Percentiles rank a stretch among this genome's conserved stretches.
phyloP scores from a whole-genome alignment of 2,329 filamentous ascomycete species.

The Penicillium sclerotiorum region DNA sequence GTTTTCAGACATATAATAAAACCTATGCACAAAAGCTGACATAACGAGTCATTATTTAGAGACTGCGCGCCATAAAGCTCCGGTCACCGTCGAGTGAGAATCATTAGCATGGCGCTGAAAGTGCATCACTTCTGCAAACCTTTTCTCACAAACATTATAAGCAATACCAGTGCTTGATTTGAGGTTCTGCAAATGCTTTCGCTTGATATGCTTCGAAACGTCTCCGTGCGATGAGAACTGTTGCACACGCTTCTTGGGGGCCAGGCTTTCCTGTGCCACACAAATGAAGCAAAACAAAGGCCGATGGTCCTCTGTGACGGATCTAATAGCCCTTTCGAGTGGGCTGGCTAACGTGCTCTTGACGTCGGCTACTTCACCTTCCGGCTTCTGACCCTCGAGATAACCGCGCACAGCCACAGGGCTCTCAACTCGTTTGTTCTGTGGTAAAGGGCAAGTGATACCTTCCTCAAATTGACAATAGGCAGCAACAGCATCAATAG shows the following conservation, averaged over 20 bases:
- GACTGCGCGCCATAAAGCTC: too few species aligned
- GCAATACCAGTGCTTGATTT: neutral
- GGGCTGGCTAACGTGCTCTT: too few species aligned
- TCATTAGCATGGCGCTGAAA: slow-evolving; percentile 3
- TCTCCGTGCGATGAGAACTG: slow-evolving; percentile 6
- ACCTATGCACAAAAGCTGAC: too few species aligned
- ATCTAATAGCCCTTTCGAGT: slow-evolving; percentile 1
- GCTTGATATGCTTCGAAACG: slow-evolving; percentile 11
- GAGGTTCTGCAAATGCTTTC: slow-evolving; percentile 11
- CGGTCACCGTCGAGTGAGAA: neutral
- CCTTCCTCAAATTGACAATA: too few species aligned
- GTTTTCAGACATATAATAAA: too few species aligned
- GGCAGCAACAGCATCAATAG: too few species aligned
- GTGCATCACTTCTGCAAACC: slow-evolving; percentile 4
- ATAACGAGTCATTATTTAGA: too few species aligned
- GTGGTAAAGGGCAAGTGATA: too few species aligned
- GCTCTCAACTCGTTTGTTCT: too few species aligned
- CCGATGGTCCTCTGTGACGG: slow-evolving; percentile 5
- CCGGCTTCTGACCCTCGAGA: too few species aligned
- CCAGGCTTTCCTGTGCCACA: slow-evolving; percentile 5
- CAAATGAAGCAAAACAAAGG: slow-evolving; percentile 12
- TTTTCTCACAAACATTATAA: slow-evolving; percentile 7
- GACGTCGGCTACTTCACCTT: too few species aligned
- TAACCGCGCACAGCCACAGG: too few species aligned
- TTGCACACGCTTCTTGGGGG: slow-evolving; percentile 7